These are phyloP conservation scores for Sinapis alba DNA, from an alignment of 441 rosid genomes.

Conservation along the genomic window DNA sequence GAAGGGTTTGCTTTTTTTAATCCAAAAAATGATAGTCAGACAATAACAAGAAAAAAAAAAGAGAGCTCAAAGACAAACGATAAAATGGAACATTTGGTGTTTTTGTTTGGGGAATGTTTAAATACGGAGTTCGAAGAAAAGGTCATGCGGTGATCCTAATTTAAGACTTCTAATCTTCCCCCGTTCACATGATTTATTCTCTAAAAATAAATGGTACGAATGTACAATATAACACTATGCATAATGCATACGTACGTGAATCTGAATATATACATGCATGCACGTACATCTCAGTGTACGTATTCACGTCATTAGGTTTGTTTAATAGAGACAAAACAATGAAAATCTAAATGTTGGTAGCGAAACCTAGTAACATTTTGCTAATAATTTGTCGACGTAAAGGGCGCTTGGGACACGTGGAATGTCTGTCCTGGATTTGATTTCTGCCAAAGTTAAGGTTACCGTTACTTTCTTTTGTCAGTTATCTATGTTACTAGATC, in stretches of 20 bases:
- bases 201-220: constrained; percentile 13
- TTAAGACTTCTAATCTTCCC: constrained; percentile 13
- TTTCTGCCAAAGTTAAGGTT: too few relatives aligned
- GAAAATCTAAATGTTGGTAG: too few relatives aligned
- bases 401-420: too few relatives aligned
- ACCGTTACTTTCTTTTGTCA: too few relatives aligned
- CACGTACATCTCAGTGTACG: background rate
- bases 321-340: too few relatives aligned
- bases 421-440: too few relatives aligned
- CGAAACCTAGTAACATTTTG: too few relatives aligned
- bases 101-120: constrained; percentile 23
- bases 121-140: constrained; percentile 22
- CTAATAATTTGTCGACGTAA: too few relatives aligned
- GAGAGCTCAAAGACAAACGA: background rate
- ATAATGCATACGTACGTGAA: constrained; percentile 3
- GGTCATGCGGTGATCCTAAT: constrained; percentile 32
- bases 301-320: background rate
- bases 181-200: background rate
- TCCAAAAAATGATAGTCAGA: constrained; percentile 21
- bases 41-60: constrained; percentile 2
- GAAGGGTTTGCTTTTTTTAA: background rate
- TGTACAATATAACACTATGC: background rate
- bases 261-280: constrained; percentile 7
- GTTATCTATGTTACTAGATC: too few relatives aligned
- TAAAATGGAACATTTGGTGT: constrained; percentile 8